Conservation (phyloP, 192 early-diverging fungal species). For the Lobulomyces angularis region DNA sequence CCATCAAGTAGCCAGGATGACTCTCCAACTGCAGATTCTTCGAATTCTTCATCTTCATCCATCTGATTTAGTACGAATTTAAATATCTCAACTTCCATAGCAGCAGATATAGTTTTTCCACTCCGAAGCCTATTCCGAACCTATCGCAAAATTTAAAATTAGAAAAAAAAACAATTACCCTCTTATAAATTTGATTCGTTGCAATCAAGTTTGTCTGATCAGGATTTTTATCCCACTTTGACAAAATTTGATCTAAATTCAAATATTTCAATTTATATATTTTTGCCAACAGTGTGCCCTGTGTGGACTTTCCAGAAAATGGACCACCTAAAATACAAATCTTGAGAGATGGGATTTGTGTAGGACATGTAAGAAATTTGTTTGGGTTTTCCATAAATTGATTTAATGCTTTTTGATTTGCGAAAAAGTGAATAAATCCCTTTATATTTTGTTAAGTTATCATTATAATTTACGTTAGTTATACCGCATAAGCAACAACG, state of each 20-base stretch:
- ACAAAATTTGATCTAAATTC: constrained; percentile 24
- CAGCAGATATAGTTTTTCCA: constrained; percentile 6
- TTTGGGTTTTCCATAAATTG: constrained; percentile 31
- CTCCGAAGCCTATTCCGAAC: neutral
- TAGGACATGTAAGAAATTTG: constrained; percentile 21
- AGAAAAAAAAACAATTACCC: neutral
- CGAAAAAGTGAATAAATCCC: constrained; percentile 28
- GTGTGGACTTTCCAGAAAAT: constrained; percentile 35
- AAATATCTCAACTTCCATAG: constrained; percentile 3
- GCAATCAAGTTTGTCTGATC: too few species aligned
- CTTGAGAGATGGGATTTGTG: constrained; percentile 8
- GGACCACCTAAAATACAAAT: constrained; percentile 32
- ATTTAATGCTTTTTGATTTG: constrained; percentile 8
- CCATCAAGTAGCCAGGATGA: constrained; percentile 35
- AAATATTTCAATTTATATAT: constrained; percentile 23
- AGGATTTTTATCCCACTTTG: neutral
- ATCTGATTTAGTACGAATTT: neutral
- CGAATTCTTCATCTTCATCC: neutral
- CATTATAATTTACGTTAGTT: too few species aligned
- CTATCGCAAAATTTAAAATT: neutral
- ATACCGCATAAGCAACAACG: constrained; percentile 23
- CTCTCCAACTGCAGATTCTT: neutral
- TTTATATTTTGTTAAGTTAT: too few species aligned
- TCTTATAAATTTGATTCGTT: neutral
- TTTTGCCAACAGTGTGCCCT: constrained; percentile 22